phyloP scores from a whole-genome alignment of 176 grass and related monocot genomes.

The Tillandsia leiboldiana region DNA sequence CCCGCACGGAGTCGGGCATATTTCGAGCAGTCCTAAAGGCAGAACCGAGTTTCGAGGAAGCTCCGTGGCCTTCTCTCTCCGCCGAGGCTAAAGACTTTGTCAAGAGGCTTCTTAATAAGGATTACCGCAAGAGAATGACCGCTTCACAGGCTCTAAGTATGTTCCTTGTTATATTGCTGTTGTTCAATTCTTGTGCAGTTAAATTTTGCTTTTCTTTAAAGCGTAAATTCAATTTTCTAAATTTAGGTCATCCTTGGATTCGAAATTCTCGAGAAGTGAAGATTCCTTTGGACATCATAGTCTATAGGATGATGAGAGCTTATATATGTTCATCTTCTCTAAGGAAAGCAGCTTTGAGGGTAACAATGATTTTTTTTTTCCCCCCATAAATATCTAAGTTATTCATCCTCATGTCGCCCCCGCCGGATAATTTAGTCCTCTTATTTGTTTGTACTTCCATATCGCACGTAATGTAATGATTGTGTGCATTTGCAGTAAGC shows the following conservation, averaged over 20 bases:
- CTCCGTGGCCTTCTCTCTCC: constrained; percentile 71
- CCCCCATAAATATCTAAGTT: background rate
- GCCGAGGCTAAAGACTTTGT: constrained; percentile 71
- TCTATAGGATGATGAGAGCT: constrained; percentile 39
- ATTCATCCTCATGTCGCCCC: background rate
- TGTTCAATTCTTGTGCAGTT: background rate
- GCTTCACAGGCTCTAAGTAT: constrained; percentile 77
- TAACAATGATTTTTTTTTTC: constrained; percentile 10
- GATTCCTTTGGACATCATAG: constrained; percentile 44
- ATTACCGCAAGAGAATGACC: constrained; percentile 94
- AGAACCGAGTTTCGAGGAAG: constrained; percentile 75
- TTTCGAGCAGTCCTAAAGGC: constrained; percentile 82
- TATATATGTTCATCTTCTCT: constrained; percentile 50
- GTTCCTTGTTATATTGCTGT: constrained; percentile 5
- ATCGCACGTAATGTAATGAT: background rate
- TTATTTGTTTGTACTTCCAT: background rate
- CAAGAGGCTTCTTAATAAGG: constrained; percentile 71
- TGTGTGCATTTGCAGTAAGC: background rate
- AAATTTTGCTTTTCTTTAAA: constrained; percentile 3
- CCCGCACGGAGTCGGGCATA: constrained; percentile 76
- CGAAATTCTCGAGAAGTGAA: constrained; percentile 34
- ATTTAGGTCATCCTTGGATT: constrained; percentile 49
- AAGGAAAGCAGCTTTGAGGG: constrained; percentile 36
- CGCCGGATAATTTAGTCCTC: background rate
- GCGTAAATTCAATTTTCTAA: constrained; percentile 14